Percentiles rank a stretch among this genome's conserved stretches.
Evolutionary conservation across 108 stramenopile species (phyloP).

Genomic region (Stephanodiscus triporus): DNA sequence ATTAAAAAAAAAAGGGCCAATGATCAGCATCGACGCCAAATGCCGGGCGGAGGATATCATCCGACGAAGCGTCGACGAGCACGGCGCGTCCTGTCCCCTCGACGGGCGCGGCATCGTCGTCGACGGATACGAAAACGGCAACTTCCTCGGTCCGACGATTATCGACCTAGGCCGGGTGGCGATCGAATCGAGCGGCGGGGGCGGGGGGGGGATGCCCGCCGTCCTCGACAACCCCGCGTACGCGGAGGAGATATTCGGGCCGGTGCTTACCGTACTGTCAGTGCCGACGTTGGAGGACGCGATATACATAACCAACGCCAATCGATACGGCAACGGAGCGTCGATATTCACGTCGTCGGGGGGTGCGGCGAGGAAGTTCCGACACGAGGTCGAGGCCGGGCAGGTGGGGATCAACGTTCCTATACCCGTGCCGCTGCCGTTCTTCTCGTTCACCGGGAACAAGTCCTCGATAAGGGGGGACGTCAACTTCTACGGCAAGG

Average conservation of each 20-base stretch:
- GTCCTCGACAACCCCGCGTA: slow-evolving; percentile 65
- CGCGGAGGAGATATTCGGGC: slow-evolving; percentile 96
- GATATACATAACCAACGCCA: slow-evolving; percentile 80
- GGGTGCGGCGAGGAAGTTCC: slow-evolving; percentile 90
- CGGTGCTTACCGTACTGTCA: slow-evolving; percentile 79
- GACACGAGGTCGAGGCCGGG: slow-evolving; percentile 88
- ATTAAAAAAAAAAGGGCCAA: no score
- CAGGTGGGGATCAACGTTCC: slow-evolving; percentile 92
- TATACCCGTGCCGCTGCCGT: slow-evolving; percentile 95
- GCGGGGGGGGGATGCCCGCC: no score
- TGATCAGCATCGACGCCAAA: slow-evolving; percentile 82
- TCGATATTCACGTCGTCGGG: slow-evolving; percentile 91
- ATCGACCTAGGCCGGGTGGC: slow-evolving; percentile 43
- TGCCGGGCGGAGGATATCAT: slow-evolving; percentile 78
- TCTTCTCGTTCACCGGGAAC: slow-evolving; percentile 95
- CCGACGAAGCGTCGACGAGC: slow-evolving; percentile 65
- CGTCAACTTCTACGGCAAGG: slow-evolving; percentile 91
- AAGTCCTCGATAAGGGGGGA: slow-evolving; percentile 89
- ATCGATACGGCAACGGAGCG: slow-evolving; percentile 93
- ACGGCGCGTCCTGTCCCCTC: slow-evolving; percentile 80
- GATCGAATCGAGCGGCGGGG: no score
- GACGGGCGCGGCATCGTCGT: slow-evolving; percentile 85
- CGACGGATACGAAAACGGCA: slow-evolving; percentile 71
- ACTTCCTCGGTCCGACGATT: slow-evolving; percentile 90
- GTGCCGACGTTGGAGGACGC: slow-evolving; percentile 92